phyloP scores from a whole-genome alignment of 257 asterid genomes.

The Ilex asprella region DNA sequence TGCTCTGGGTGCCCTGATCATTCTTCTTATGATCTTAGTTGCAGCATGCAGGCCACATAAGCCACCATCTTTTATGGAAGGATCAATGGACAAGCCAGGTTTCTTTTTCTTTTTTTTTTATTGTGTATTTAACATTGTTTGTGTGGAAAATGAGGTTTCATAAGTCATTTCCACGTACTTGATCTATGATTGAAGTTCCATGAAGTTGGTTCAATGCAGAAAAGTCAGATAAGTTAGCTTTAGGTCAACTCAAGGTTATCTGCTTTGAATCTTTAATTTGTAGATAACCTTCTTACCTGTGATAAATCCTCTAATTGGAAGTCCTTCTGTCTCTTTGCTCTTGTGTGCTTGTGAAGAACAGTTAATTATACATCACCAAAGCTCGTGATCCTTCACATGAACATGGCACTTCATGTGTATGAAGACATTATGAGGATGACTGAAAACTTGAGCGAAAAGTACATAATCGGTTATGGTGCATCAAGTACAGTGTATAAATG shows the following conservation, averaged over 20 bases:
- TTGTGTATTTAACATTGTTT: not conserved
- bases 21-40: constrained; percentile 71
- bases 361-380: constrained; percentile 72
- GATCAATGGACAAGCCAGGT: constrained; percentile 85
- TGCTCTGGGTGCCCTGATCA: constrained; percentile 72
- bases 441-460: constrained; percentile 79
- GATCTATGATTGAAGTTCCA: too few relatives aligned
- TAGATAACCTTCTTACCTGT: not conserved
- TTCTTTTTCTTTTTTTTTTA: not conserved
- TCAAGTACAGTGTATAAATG: constrained; percentile 95
- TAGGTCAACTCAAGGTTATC: too few relatives aligned
- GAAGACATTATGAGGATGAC: constrained; percentile 98
- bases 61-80: constrained; percentile 49
- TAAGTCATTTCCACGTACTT: too few relatives aligned
- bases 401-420: constrained; percentile 91
- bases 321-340: not conserved
- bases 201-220: too few relatives aligned
- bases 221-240: too few relatives aligned
- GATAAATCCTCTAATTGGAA: not conserved
- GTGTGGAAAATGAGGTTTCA: too few relatives aligned
- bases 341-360: constrained; percentile 13
- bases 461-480: constrained; percentile 79
- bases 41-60: constrained; percentile 78
- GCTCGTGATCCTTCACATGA: constrained; percentile 94
- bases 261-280: too few relatives aligned